Conservation (phyloP, 2,329 filamentous ascomycete genomes). For the Scytalidium lignicola region DNA sequence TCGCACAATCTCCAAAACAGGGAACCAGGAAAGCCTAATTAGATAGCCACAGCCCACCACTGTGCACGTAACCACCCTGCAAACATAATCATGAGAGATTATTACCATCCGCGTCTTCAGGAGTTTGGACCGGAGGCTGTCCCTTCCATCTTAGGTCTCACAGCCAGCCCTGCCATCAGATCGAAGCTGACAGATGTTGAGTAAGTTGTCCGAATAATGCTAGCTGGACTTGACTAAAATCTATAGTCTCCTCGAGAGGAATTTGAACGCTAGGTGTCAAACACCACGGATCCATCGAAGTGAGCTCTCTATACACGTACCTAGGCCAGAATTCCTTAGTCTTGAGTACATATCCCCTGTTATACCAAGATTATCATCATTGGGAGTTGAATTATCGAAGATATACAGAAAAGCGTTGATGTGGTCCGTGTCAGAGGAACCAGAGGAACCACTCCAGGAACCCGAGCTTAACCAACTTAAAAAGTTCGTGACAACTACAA, state of each 20-base stretch:
- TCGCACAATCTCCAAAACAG: not conserved
- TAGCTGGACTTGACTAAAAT: slow-evolving; percentile 24
- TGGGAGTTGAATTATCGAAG: too few species aligned
- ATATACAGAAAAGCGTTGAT: too few species aligned
- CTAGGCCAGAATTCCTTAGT: slow-evolving; percentile 20
- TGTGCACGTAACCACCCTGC: slow-evolving; percentile 25
- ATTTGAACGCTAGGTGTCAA: slow-evolving; percentile 49
- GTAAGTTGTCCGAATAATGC: too few species aligned
- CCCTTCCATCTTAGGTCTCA: slow-evolving; percentile 27
- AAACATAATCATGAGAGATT: slow-evolving; percentile 25
- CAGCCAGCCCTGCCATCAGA: slow-evolving; percentile 28
- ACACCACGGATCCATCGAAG: slow-evolving; percentile 50
- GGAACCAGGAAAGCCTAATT: not conserved
- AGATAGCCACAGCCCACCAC: slow-evolving; percentile 22
- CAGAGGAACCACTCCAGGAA: not conserved
- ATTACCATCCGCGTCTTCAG: slow-evolving; percentile 22
- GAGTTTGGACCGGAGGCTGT: slow-evolving; percentile 4
- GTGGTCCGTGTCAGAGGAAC: not conserved
- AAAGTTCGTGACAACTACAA: slow-evolving; percentile 38
- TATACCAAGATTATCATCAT: too few species aligned
- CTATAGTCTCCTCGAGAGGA: slow-evolving; percentile 40
- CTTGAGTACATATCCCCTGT: too few species aligned
- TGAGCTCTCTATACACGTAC: slow-evolving; percentile 30
- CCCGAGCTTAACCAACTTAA: not conserved
- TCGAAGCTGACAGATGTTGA: slow-evolving; percentile 10